phyloP scores from a whole-genome alignment of 2,329 filamentous ascomycete genomes.

The Claviceps quebecensis region DNA sequence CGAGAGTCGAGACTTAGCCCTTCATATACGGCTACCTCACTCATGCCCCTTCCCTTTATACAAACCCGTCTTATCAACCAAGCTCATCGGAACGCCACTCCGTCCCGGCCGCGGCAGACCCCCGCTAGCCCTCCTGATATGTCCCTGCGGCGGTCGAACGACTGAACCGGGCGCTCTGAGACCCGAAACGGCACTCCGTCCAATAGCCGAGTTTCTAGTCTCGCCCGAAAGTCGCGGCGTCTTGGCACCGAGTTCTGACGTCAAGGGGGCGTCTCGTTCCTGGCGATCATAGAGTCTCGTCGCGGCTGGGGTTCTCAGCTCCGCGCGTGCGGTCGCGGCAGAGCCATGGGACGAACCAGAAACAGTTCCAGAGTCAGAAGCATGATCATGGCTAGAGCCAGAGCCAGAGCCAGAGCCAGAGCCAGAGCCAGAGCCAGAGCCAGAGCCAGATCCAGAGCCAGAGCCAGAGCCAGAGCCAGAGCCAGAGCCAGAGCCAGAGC shows the following conservation, averaged over 20 bases:
- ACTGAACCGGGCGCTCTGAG: conserved; percentile 45
- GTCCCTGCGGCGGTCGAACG: conserved; percentile 24
- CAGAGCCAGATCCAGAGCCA: no score
- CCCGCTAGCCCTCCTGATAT: conserved; percentile 30
- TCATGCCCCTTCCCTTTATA: conserved; percentile 24
- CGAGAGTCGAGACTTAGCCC: no score
- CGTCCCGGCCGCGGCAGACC: conserved; percentile 39
- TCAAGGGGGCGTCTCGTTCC: not conserved
- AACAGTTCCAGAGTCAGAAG: no score
- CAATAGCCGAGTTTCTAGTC: conserved; percentile 15
- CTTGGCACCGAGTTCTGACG: conserved; percentile 12
- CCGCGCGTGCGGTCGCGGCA: conserved; percentile 7
- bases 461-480: no score
- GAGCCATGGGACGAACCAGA: not conserved
- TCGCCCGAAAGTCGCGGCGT: conserved; percentile 34
- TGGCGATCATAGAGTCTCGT: not conserved
- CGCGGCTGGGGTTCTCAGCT: conserved; percentile 4
- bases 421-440: not conserved
- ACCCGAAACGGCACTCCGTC: conserved; percentile 34
- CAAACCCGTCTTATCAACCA: conserved; percentile 77
- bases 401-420: no score
- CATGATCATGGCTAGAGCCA: no score
- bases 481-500: no score
- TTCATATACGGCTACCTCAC: not conserved
- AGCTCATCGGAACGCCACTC: conserved; percentile 61